A percentile compares a stretch with the other conserved stretches of the same genome.
Conservation (phyloP, 2,329 filamentous ascomycete genomes). For the Mycosphaerella sp. region DNA sequence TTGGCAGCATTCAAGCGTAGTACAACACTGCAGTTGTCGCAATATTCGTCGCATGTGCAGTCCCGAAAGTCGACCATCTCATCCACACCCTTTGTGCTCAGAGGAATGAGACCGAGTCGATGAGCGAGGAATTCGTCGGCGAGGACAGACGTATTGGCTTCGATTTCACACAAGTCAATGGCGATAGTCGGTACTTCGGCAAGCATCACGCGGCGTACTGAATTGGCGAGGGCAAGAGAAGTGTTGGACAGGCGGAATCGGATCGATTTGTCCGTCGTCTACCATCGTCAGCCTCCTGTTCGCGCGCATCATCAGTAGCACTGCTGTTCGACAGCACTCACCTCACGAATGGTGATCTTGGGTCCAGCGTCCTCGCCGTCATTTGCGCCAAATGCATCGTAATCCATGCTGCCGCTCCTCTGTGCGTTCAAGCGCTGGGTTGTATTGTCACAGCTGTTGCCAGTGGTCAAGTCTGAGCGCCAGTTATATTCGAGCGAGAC, state of each 20-base stretch:
- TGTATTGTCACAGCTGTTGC: not conserved
- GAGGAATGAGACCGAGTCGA: conserved; percentile 80
- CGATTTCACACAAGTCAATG: conserved; percentile 89
- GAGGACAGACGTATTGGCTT: conserved; percentile 89
- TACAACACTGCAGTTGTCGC: conserved; percentile 81
- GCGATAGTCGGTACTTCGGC: conserved; percentile 92
- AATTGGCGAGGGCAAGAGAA: conserved; percentile 88
- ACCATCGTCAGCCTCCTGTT: conserved; percentile 9
- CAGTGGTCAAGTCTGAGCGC: no score
- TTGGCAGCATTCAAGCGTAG: conserved; percentile 67
- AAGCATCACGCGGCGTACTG: conserved; percentile 81
- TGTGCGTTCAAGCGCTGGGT: not conserved
- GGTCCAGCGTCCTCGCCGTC: conserved; percentile 24
- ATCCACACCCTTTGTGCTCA: conserved; percentile 77
- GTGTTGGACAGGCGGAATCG: conserved; percentile 88
- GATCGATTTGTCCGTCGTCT: conserved; percentile 69
- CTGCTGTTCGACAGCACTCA: conserved; percentile 20
- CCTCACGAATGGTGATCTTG: conserved; percentile 42
- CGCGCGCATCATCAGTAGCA: conserved; percentile 1
- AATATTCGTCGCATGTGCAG: conserved; percentile 94
- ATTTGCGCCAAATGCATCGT: conserved; percentile 18
- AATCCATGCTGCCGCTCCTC: conserved; percentile 16
- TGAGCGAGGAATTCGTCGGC: conserved; percentile 95
- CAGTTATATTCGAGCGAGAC: no score
- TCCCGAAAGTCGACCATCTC: conserved; percentile 81